Evolutionary conservation across 1,139 yeast species (phyloP).

Genomic region (Pichia sp.): DNA sequence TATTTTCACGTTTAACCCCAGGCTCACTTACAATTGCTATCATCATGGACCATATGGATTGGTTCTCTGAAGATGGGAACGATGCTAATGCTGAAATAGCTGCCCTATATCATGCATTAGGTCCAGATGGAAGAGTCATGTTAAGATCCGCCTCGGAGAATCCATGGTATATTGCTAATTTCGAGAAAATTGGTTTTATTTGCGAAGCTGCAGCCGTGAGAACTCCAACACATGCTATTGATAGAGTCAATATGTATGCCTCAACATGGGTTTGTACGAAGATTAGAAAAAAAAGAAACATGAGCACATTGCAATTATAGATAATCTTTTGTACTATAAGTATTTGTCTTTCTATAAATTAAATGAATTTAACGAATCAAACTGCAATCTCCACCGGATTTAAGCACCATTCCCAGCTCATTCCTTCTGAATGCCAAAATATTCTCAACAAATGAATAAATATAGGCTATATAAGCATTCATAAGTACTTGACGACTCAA

Average conservation of each 20-base stretch:
- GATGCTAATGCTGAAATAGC: constrained; percentile 65
- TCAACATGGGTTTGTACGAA: constrained; percentile 83
- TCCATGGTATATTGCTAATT: constrained; percentile 75
- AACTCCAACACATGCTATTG: constrained; percentile 58
- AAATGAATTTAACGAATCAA: not conserved
- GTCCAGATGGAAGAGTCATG: constrained; percentile 67
- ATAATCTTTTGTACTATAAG: not conserved
- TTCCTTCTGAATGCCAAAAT: no score
- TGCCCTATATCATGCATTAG: constrained; percentile 60
- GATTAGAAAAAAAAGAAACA: constrained; percentile 25
- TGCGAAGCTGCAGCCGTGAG: constrained; percentile 70
- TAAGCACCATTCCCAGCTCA: no score
- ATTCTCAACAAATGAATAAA: no score
- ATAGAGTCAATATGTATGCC: constrained; percentile 82
- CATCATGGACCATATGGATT: constrained; percentile 90
- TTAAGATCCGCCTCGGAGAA: constrained; percentile 67
- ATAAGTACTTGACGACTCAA: no score
- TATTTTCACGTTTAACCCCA: constrained; percentile 57
- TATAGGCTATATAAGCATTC: no score
- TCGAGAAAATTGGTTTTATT: constrained; percentile 60
- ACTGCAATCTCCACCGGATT: no score
- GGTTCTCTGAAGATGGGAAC: constrained; percentile 66
- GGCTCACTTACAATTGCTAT: constrained; percentile 69
- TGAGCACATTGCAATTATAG: constrained; percentile 29
- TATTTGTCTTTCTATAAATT: no score